Percentiles rank a stretch among this genome's conserved stretches.
Conservation (phyloP, 2,329 filamentous ascomycete species). For the Hypomyces rosellus region DNA sequence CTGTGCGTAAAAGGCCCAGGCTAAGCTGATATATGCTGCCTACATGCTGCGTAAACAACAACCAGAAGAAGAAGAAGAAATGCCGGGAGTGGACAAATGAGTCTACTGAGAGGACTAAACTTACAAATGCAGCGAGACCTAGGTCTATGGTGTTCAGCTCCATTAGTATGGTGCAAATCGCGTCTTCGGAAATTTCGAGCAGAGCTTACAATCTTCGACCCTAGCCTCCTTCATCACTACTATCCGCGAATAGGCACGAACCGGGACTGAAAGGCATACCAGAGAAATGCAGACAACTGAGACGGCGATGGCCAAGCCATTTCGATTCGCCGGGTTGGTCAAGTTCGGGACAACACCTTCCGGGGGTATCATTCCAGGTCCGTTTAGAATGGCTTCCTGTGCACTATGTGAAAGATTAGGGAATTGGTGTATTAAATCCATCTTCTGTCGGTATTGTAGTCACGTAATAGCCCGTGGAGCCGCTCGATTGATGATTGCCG, state of each 20-base stretch:
- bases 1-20: neutral
- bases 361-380: neutral
- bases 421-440: neutral
- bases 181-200: neutral
- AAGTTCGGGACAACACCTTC: neutral
- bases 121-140: neutral
- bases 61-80: neutral
- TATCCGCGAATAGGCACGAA: neutral
- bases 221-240: neutral
- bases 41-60: neutral
- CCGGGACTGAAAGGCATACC: neutral
- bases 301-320: neutral
- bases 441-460: neutral
- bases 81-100: too few species aligned
- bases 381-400: neutral
- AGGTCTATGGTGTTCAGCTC: neutral
- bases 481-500: too few species aligned
- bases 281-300: neutral
- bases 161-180: neutral
- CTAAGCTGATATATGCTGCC: neutral
- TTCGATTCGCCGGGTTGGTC: neutral
- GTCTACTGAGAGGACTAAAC: neutral
- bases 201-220: neutral
- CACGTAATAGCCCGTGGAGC: too few species aligned
- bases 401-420: neutral